A percentile compares a stretch with the other conserved stretches of the same genome.
These are phyloP conservation scores for Aspergillus intermedius DNA, from an alignment of 2,329 filamentous ascomycete species.

Conservation along the genomic window DNA sequence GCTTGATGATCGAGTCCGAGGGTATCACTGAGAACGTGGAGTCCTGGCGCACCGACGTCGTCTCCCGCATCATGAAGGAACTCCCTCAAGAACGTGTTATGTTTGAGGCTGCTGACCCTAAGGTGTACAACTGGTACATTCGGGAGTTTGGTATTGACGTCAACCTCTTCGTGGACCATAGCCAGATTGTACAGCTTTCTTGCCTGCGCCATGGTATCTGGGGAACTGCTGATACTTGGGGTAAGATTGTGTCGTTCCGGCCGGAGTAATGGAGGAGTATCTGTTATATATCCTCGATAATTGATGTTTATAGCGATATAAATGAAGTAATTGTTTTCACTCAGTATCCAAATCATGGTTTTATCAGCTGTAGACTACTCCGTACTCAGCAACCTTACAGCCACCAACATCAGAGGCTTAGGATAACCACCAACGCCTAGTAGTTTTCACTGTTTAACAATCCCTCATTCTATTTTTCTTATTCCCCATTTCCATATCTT, in stretches of 20 bases:
- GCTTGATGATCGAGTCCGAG: conserved; percentile 55
- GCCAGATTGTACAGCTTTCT: conserved; percentile 51
- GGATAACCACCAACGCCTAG: too few species aligned
- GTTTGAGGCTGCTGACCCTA: conserved; percentile 53
- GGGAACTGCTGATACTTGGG: conserved; percentile 52
- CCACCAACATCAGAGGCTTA: too few species aligned
- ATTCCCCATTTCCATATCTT: too few species aligned
- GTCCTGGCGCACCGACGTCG: conserved; percentile 51
- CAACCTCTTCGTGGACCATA: conserved; percentile 53
- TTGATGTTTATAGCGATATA: not conserved
- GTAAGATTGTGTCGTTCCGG: conserved; percentile 43
- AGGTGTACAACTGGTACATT: conserved; percentile 53
- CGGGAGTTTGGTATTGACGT: conserved; percentile 52
- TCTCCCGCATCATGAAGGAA: conserved; percentile 47
- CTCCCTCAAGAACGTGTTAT: conserved; percentile 49
- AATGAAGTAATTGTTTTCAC: not conserved
- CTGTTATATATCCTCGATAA: not conserved
- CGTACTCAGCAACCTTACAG: too few species aligned
- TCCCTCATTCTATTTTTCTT: too few species aligned
- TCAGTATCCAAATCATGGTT: not conserved
- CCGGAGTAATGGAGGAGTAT: conserved; percentile 10
- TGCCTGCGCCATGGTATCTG: conserved; percentile 49
- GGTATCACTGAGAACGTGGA: conserved; percentile 53
- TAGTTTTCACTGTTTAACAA: too few species aligned
- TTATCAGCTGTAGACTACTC: too few species aligned